Base-by-base conservation (phyloP, 2,329 filamentous ascomycete genomes). In the Hymenotorrendiella dingleyae region DNA sequence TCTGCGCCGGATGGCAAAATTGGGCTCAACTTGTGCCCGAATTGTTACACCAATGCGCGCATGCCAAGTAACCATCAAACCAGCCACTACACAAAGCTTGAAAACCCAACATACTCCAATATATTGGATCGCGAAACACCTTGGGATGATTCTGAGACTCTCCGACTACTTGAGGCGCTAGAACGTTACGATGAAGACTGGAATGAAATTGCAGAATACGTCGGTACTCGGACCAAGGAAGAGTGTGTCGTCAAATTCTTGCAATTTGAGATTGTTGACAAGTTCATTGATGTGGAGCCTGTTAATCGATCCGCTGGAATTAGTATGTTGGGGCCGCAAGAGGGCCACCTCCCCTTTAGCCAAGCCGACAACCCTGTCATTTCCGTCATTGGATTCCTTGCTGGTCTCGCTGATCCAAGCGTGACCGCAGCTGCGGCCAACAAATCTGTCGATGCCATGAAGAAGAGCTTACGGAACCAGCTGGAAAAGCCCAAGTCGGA, bases 231-330 rank as follows among this genome's bases (percentile, higher is more conserved):
- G 47, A 95, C 89, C 2, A 78, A 88, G 40, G 94, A 98, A 64
- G 91, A 98, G 67, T 98, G 93, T 63, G 91, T 97, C 12, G 75
- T 97, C 56, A 93, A 96, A 62, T 98, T 98, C 70, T 66, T 98
- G 51, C 89, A 96, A 61, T 73, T 98, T 26, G 91, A 96, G 54
- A 98, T 98, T 49, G 93, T 97, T 64, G 91, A 96, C 69, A 94
- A 94, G 63, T 98, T 96, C 60, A 72, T 96, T 8, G 90, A 97
- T 57, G 80, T 87, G 6, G 82, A 91, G 57, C 72, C 75, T 6
- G 57, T 64, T 9, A 64, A 76, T 40, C 71, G 69, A 36, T 73
- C 72, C 9, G 76, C 68, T 1, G 76, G 80, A 6, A 69, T 86
- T 42, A 71, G 78, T 43, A 70, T 84, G 71, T 70, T 93, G 26